These are phyloP conservation scores for Sarocladiaceae sp. DNA, from an alignment of 2,329 filamentous ascomycete species.

Conservation along the genomic window DNA sequence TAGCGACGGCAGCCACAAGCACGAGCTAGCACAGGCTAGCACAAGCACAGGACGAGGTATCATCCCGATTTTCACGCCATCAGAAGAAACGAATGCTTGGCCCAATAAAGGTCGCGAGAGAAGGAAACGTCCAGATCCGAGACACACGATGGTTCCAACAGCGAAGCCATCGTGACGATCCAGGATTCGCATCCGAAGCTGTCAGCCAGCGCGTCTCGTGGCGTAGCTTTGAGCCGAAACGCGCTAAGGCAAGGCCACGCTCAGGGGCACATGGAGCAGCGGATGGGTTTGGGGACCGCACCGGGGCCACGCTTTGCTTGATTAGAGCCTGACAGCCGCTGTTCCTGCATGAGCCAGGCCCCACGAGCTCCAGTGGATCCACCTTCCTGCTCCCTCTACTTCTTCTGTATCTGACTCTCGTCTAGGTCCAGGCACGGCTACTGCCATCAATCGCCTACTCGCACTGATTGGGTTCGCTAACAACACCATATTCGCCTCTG, in stretches of 20 bases:
- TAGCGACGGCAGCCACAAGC: slow-evolving; percentile 6
- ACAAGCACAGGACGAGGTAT: background rate
- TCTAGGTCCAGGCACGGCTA: too few relatives aligned
- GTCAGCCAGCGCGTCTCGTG: slow-evolving; percentile 2
- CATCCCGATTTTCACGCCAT: background rate
- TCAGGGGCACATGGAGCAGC: slow-evolving; percentile 16
- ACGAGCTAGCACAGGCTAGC: background rate
- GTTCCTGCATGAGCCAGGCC: slow-evolving; percentile 25
- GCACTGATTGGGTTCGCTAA: too few relatives aligned
- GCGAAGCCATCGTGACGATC: slow-evolving; percentile 4
- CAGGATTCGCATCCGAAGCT: background rate
- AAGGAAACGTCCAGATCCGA: too few relatives aligned
- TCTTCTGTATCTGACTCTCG: too few relatives aligned
- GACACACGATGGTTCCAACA: too few relatives aligned
- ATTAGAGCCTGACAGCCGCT: slow-evolving; percentile 16
- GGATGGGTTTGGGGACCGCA: slow-evolving; percentile 13
- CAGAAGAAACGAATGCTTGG: background rate
- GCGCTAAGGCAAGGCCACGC: slow-evolving; percentile 11
- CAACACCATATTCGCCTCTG: too few relatives aligned
- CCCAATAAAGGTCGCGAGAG: too few relatives aligned
- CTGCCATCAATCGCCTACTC: too few relatives aligned
- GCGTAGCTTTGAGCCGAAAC: background rate
- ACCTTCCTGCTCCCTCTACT: background rate
- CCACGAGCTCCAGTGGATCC: background rate
- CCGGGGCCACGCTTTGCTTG: too few relatives aligned